Evolutionary conservation across 2,329 filamentous ascomycete genomes (phyloP).

Genomic region (Cladophialophora carrionii): DNA sequence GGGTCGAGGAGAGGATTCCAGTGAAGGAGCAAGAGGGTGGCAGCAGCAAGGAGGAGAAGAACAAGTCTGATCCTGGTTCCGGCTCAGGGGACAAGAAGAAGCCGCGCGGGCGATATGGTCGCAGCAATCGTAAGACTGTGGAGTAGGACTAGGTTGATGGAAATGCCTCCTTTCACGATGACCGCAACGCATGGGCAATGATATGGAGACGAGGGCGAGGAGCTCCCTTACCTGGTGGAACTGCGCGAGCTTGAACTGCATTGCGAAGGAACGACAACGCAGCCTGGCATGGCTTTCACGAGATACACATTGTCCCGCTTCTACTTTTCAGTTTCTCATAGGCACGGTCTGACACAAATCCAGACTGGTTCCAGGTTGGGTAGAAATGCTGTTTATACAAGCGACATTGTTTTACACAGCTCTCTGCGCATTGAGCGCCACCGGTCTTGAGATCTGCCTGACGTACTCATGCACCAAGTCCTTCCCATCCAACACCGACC

Average conservation of each 20-base stretch:
- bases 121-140: background rate
- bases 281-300: background rate
- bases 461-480: constrained; percentile 35
- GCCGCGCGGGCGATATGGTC: background rate
- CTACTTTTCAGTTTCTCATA: constrained; percentile 1
- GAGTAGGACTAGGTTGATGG: background rate
- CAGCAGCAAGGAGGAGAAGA: background rate
- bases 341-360: background rate
- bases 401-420: constrained; percentile 16
- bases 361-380: background rate
- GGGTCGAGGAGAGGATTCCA: background rate
- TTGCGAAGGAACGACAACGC: background rate
- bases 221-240: background rate
- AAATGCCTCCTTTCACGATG: background rate
- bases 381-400: background rate
- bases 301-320: constrained; percentile 6
- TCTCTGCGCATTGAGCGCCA: constrained; percentile 18
- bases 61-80: background rate
- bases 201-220: background rate
- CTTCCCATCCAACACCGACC: constrained; percentile 41
- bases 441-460: constrained; percentile 4
- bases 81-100: background rate
- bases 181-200: background rate
- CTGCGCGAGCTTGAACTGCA: background rate
- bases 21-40: background rate